Evolutionary conservation across 1,284 basidiomycete genomes (phyloP), one percentile per base, ranked within the genome.

Genomic region (Trichosporon inkin): DNA sequence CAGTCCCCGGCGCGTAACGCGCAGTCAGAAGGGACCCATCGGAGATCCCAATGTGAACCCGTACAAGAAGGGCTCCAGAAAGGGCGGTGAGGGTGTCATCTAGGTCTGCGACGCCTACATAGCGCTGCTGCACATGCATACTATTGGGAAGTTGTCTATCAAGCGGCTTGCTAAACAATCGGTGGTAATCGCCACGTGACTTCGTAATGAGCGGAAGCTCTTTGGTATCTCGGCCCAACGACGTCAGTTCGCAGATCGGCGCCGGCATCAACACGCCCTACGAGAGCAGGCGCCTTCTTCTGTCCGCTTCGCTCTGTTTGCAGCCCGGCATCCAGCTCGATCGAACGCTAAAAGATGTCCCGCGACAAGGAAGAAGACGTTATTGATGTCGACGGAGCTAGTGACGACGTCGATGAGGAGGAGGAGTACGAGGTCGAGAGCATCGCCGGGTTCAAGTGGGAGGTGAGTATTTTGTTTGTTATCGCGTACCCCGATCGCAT

Each of bases 81-180:
- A 71, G 37, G 66, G 69, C 34, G 74, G 71, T 37, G 76, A 73
- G 10, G 76, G 76, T 20, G 73, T 75, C 10, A 67, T 78, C 14
- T 75, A 67, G 56, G 47, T 22, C 28, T 4, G 28, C 8, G 5
- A 5, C 28, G 28, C 4, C 5, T 38, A 20, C 55, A 37, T 53
- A 36, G 32, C 20, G 16, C 10, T n/a, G 51, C 35, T 16, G 35
- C 34, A 52, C 14, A 53, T 35, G 35, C 51, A 36, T 53, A 19
- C 13, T 11, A 16, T 24, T n/a, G 14, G n/a, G n/a, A n/a, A n/a
- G n/a, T n/a, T n/a, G n/a, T n/a, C n/a, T n/a, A n/a, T n/a, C n/a
- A n/a, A n/a, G n/a, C n/a, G n/a, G 28, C 8, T 32, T 32, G 28
- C 28, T 8, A 32, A 4, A 4, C 28, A 32, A 32, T 32, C 5